Percentiles rank a stretch among this genome's conserved stretches.
Conservation (phyloP, 169 alveolate genomes). For the Plasmodium gonderi region DNA sequence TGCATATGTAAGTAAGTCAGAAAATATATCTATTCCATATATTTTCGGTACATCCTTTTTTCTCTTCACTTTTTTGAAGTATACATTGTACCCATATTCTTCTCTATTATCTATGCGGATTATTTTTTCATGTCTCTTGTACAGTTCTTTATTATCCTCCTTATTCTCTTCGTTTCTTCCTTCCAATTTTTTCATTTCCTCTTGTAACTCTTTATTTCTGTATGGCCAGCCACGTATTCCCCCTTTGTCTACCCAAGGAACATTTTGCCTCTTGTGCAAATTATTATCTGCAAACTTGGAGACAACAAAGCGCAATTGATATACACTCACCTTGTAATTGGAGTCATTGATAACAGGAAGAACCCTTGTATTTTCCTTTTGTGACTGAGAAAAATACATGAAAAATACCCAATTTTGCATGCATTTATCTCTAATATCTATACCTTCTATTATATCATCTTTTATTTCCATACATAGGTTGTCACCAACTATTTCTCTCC, state of each 20-base stretch:
- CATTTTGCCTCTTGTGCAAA: background rate
- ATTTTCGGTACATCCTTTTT: conserved; percentile 40
- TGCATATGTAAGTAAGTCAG: conserved; percentile 15
- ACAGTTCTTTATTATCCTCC: background rate
- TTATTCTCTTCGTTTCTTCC: background rate
- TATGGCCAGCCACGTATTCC: background rate
- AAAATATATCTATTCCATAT: conserved; percentile 39
- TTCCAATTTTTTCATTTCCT: background rate
- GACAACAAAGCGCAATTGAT: conserved; percentile 29
- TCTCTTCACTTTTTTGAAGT: conserved; percentile 19
- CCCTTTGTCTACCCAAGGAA: background rate
- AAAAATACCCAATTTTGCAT: background rate
- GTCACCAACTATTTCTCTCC: conserved; percentile 65
- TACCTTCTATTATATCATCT: conserved; percentile 40
- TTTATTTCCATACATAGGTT: conserved; percentile 19
- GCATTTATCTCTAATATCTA: conserved; percentile 1
- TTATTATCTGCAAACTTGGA: background rate
- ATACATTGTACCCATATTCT: conserved; percentile 56
- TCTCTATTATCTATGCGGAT: conserved; percentile 5
- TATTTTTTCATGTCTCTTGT: background rate
- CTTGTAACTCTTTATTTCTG: background rate
- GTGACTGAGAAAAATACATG: conserved; percentile 48
- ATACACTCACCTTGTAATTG: conserved; percentile 6
- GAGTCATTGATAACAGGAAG: conserved; percentile 24
- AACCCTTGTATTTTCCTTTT: background rate